Conservation (phyloP, 2,329 filamentous ascomycete genomes). For the Epichloe sylvatica region DNA sequence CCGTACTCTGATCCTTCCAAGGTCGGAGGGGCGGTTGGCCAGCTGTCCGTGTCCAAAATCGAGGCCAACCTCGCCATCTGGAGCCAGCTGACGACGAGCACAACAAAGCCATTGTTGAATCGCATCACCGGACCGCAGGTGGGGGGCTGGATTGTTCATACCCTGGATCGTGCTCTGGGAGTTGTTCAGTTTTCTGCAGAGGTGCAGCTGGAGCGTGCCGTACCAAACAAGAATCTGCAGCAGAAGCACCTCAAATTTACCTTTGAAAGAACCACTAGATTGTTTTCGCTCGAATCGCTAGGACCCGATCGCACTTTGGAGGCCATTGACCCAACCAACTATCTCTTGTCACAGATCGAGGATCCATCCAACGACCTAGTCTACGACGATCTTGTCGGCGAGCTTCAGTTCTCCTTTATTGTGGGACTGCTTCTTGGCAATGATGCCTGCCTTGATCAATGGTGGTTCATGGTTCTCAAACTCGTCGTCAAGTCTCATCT, state of each 20-base stretch:
- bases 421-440: conserved; percentile 45
- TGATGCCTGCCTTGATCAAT: conserved; percentile 45
- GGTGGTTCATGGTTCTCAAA: conserved; percentile 41
- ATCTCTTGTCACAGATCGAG: conserved; percentile 29
- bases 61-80: conserved; percentile 29
- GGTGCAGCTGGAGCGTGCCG: conserved; percentile 25
- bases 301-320: conserved; percentile 28
- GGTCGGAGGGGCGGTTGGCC: conserved; percentile 8
- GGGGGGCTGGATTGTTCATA: conserved; percentile 39
- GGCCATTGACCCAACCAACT: conserved; percentile 33
- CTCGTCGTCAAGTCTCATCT: conserved; percentile 36
- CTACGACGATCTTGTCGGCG: conserved; percentile 37
- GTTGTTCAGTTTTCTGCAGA: conserved; percentile 24
- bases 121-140: conserved; percentile 30
- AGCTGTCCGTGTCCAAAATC: conserved; percentile 9
- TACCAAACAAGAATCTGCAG: conserved; percentile 20
- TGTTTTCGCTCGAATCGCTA: conserved; percentile 25
- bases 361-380: conserved; percentile 10
- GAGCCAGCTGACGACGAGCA: conserved; percentile 35
- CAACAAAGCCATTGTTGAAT: conserved; percentile 30
- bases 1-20: conserved; percentile 28
- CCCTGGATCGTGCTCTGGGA: conserved; percentile 36
- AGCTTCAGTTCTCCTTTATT: conserved; percentile 47
- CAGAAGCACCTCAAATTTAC: conserved; percentile 32
- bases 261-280: conserved; percentile 29